phyloP scores from a whole-genome alignment of 306 rosid species.

The Senna siamea region DNA sequence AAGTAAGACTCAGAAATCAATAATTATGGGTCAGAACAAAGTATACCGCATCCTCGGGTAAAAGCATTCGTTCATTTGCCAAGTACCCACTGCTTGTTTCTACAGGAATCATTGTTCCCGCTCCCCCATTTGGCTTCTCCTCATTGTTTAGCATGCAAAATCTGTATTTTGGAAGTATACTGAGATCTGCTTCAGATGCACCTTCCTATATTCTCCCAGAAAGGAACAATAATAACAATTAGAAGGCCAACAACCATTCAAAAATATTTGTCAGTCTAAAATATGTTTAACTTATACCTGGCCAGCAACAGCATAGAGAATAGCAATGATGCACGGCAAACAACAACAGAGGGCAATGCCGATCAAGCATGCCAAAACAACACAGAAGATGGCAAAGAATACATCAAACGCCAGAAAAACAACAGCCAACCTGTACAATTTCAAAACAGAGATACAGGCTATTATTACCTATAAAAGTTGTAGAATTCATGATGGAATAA shows the following conservation, averaged over 20 bases:
- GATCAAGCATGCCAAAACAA: constrained; percentile 95
- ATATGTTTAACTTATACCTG: constrained; percentile 62
- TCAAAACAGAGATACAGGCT: constrained; percentile 42
- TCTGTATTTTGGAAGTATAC: constrained; percentile 71
- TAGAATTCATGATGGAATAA: constrained; percentile 13
- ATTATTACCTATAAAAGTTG: constrained; percentile 19
- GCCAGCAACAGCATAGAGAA: constrained; percentile 94
- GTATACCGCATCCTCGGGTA: constrained; percentile 92
- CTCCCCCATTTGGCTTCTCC: constrained; percentile 70
- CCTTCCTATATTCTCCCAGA: constrained; percentile 67
- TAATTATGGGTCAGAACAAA: constrained; percentile 18
- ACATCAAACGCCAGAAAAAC: constrained; percentile 97
- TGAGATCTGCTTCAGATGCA: constrained; percentile 93
- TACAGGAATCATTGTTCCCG: constrained; percentile 82
- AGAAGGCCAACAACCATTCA: constrained; percentile 26
- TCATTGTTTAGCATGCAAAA: constrained; percentile 53
- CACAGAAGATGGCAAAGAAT: constrained; percentile 95
- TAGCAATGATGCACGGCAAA: constrained; percentile 97
- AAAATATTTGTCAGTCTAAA: constrained; percentile 31
- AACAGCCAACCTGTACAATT: constrained; percentile 86
- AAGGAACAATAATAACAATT: constrained; percentile 36
- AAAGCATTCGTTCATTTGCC: constrained; percentile 64
- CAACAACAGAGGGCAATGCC: constrained; percentile 99
- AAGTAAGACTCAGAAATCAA: constrained; percentile 15
- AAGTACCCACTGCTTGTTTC: constrained; percentile 69